These are phyloP conservation scores for Letharia columbiana DNA, from an alignment of 495 filamentous ascomycete genomes.

Conservation along the genomic window DNA sequence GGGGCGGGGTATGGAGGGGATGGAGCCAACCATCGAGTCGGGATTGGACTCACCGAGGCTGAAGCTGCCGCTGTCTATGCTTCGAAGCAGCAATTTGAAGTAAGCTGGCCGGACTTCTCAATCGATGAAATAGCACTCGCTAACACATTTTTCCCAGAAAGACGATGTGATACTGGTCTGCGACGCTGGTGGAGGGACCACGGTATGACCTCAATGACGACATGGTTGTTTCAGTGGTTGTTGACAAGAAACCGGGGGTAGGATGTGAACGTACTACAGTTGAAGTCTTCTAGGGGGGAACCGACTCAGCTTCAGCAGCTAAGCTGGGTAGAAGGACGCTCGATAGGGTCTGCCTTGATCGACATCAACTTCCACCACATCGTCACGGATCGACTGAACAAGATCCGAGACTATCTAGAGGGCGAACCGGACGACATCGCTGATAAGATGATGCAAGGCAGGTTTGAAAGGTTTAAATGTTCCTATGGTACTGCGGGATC, in stretches of 20 bases:
- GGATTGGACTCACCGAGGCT: constrained; percentile 60
- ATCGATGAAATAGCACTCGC: constrained; percentile 16
- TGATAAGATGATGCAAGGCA: constrained; percentile 32
- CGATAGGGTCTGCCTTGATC: constrained; percentile 37
- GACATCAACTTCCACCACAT: constrained; percentile 30
- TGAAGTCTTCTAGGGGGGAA: constrained; percentile 28
- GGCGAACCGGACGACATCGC: constrained; percentile 25
- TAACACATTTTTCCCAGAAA: constrained; percentile 18
- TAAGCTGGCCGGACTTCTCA: neutral
- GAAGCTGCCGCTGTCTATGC: constrained; percentile 58
- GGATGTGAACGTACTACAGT: constrained; percentile 36
- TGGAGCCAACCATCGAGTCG: constrained; percentile 37
- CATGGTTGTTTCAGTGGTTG: neutral
- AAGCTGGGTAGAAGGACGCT: constrained; percentile 33
- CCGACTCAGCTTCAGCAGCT: constrained; percentile 33
- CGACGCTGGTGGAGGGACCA: constrained; percentile 50
- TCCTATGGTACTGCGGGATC: constrained; percentile 32
- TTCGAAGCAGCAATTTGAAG: constrained; percentile 31
- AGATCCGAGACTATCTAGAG: constrained; percentile 24
- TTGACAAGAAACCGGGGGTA: constrained; percentile 11
- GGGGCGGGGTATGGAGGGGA: constrained; percentile 44
- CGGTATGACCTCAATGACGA: constrained; percentile 24
- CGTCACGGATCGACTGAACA: constrained; percentile 25
- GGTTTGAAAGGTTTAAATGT: constrained; percentile 36
- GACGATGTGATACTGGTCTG: constrained; percentile 45